These are phyloP conservation scores for Closterium sp. DNA, from an alignment of 139 green algal species.

Conservation along the genomic window DNA sequence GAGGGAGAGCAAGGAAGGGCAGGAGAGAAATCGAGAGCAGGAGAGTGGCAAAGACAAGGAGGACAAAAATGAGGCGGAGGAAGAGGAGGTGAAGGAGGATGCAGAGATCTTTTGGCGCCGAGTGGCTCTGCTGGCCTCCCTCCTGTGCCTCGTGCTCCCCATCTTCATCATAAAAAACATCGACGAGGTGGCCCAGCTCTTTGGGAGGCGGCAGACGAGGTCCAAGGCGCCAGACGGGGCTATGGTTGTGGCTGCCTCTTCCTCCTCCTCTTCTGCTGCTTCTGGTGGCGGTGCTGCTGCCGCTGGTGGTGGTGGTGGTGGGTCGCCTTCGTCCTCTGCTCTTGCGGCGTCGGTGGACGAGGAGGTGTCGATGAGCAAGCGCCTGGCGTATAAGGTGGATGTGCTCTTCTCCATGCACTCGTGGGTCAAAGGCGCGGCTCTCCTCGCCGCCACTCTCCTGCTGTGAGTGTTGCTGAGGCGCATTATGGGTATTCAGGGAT, in stretches of 20 bases:
- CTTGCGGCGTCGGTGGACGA: conserved; percentile 15
- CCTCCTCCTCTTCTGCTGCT: neutral
- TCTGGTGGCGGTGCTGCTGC: neutral
- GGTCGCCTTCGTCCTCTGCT: neutral
- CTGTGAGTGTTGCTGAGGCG: conserved; percentile 25
- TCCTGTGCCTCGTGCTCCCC: neutral
- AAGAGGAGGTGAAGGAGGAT: neutral
- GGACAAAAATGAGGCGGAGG: neutral
- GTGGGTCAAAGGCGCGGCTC: conserved; percentile 54
- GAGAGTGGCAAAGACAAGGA: neutral
- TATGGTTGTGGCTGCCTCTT: neutral
- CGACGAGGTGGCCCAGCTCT: neutral
- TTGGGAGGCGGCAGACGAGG: neutral
- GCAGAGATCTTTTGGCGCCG: neutral
- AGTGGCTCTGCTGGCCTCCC: neutral
- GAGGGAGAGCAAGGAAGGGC: neutral
- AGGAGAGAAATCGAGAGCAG: neutral
- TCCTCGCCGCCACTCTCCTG: conserved; percentile 58
- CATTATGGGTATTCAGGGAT: no score
- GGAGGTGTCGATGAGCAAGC: conserved; percentile 47
- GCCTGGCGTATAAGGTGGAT: conserved; percentile 55
- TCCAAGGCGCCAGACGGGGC: neutral
- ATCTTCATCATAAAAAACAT: neutral
- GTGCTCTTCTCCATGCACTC: conserved; percentile 55
- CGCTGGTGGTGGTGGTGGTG: neutral